Base-by-base conservation (phyloP, 805 yeast genomes). In the Candida mattraensis region DNA sequence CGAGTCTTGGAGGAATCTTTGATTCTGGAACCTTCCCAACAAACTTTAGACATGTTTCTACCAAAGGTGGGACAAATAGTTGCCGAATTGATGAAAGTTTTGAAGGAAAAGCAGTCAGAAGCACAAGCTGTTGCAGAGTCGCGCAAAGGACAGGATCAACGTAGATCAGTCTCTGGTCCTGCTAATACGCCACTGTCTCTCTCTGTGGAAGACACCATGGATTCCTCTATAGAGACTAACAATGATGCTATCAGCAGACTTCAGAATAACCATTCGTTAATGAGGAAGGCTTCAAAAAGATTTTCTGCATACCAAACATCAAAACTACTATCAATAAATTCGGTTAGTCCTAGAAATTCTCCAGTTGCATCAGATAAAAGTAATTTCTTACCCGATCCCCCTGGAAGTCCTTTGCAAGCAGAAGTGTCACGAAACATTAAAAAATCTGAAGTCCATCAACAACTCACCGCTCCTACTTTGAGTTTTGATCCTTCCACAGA, bases 231-330 rank as follows among this genome's bases (percentile, higher is more conserved):
- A 15, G 28, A 36, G 15, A 7, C 44, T 5, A 24, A 41, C 19
- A 62, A 58, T 14, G 87, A 83, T 48, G 87, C 96, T 0, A 66
- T 89, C 18, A 69, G 79, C 0, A 86, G 85, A 48, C 67, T 91
- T 7, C 96, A 91, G 52, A 79, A 81, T 29, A 87, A 89, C 3
- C 86, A 85, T 30, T 83, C 86, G 3, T 66, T 93, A 20, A 94
- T 83, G 65, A 74, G 99, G 48, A 74, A 96, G 43, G 99, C 98
- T 0, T 89, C 97, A 0, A 83, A 91, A 49, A 69, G 99, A 37
- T 91, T 83, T 55, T 87, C 96, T 5, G 96, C 97, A 0, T 91
- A 89, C 43, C 98, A 91, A 53, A 55, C 59, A 0, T 45, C 54
- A 11, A 54, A 57, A 30, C 56, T 56, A 4, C 42, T 56, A 4